Base-by-base conservation (phyloP, 164 flowering plant genomes). In the Piper betle region DNA sequence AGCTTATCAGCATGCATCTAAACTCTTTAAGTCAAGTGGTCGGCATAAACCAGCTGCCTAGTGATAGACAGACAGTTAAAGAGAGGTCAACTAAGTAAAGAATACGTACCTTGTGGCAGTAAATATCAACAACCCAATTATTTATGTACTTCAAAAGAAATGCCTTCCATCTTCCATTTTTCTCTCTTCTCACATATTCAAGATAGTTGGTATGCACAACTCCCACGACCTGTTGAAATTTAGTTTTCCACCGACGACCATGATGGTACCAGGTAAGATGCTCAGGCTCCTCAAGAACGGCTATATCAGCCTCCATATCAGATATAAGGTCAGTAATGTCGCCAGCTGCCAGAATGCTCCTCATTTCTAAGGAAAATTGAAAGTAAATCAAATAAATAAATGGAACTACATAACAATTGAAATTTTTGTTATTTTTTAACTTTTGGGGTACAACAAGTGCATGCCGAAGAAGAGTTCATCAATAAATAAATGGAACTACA, bases 261-360 rank as follows among this genome's bases (percentile, higher is more conserved):
- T 86, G 93, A 75, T 86, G 84, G 60, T 86, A 86, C 93, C 93
- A 86, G 69, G 82, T 86, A 33, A 86, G 70, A 57, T 86, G 89
- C 66, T 86, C 93, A 46, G 93, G 93, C 66, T 86, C 93, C 75
- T 86, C 93, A 19, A 86, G 81, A 56, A 86, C 82, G 62, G 93
- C 93, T 76, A 86, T 86, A 71, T 86, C 93, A 43, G 93, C 93
- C 71, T 86, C 93, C 71, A 72, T 81, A 57, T 86, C 77, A 38
- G 93, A 74, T 59, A 86, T 81, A 74, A 86, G 84, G 69, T 81
- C 83, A 50, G 89, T 74, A 40, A 90, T 86, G 66, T 86, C 93
- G 63, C 93, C 93, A 57, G 87, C 80, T 61, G 93, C 87, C 55
- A 86, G 68, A 60, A 86, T 84, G 72, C 93, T 86, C 40, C 93